Conservation (phyloP, 257 asterid genomes). For the Nicotiana paniculata region DNA sequence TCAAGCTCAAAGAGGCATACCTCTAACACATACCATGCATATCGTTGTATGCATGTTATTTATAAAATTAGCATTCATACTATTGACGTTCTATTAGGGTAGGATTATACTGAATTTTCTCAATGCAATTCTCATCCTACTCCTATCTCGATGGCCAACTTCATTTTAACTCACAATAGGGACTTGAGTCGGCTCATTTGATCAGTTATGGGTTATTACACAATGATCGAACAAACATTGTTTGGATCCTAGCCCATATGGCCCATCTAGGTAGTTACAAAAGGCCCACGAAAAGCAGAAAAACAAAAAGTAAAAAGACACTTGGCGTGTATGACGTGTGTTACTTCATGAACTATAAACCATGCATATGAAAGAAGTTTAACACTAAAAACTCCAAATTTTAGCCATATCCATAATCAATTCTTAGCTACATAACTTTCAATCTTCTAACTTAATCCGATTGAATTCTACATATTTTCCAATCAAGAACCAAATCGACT, state of each 20-base stretch:
- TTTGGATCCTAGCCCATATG: background rate
- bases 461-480: background rate
- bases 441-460: background rate
- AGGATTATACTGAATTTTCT: too few relatives aligned
- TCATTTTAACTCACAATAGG: too few relatives aligned
- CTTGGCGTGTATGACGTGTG: background rate
- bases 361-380: background rate
- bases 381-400: constrained; percentile 18
- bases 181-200: too few relatives aligned
- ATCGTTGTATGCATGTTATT: too few relatives aligned
- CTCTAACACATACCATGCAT: too few relatives aligned
- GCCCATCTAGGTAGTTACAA: background rate
- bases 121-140: too few relatives aligned
- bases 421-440: constrained; percentile 2
- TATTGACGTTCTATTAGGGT: too few relatives aligned
- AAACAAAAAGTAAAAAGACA: too few relatives aligned
- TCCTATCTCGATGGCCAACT: too few relatives aligned
- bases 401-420: constrained; percentile 17
- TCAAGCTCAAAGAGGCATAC: too few relatives aligned
- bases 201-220: background rate
- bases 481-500: background rate
- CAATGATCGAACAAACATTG: background rate
- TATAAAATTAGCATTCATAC: too few relatives aligned
- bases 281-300: background rate
- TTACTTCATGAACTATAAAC: too few relatives aligned